Evolutionary conservation across 2,329 filamentous ascomycete species (phyloP), one percentile per base, ranked within the genome.

Genomic region (Mycocentrospora acerina): DNA sequence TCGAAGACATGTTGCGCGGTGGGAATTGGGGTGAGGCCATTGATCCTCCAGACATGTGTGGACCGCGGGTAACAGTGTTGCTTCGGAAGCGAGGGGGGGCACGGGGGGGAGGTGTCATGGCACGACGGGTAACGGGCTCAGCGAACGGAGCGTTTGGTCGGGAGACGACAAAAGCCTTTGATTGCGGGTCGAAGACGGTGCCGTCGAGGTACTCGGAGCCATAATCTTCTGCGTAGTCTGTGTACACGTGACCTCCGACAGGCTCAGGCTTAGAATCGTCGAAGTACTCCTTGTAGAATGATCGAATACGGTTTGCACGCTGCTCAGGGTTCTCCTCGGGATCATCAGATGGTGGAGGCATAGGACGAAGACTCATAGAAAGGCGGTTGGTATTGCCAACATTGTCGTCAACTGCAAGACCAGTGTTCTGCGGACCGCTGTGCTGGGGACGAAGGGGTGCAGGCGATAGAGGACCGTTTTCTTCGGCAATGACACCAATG

Each of bases 251-350:
- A 24, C 49, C 53, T 16, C 59, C 56, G 12, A 51, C 57, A 24
- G 60, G 63, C 28, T 70, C 71, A 2, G 71, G 67, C 62, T 82
- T 87, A 42, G 76, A 81, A 28, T 96, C 91, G 52, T 97, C 93
- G 57, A 98, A 98, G 72, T 98, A 98, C 65, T 98, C 93, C 73
- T 96, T 96, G 75, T 98, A 98, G 74, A 98, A 98, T 4, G 93
- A 98, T 66, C 93, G 82, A 53, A 98, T 98, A 42, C 93, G 84
- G 74, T 96, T 97, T 49, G 93, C 93, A 58, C 93, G 83, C 60
- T 91, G 84, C 67, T 97, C 93, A 0, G 93, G 90, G 63, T 96
- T 91, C 62, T 97, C 93, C 3, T 84, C 81, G 29, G 88, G 82
- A 49, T 95, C 87, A 59, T 90, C 84, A 30, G 37, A 11, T 37